Conservation (phyloP, 2,329 filamentous ascomycete genomes). For the Coniochaeta sp. region DNA sequence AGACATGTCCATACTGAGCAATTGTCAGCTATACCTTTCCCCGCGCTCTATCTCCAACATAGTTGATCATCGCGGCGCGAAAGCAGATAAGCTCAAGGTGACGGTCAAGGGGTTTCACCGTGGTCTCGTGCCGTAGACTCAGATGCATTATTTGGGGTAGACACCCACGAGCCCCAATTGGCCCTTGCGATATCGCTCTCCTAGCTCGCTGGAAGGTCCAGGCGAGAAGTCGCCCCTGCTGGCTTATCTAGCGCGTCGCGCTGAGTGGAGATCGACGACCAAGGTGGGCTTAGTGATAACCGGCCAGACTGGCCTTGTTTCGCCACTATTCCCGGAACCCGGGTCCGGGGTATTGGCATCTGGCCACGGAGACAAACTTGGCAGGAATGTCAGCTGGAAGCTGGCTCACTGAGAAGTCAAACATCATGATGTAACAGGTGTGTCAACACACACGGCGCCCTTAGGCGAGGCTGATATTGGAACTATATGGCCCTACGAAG, state of each 20-base stretch:
- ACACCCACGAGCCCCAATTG: background rate
- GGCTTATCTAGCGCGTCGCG: background rate
- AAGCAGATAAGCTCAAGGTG: background rate
- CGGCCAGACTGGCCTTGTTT: background rate
- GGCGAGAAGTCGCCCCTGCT: background rate
- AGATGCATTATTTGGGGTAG: background rate
- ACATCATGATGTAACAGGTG: background rate
- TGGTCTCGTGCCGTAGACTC: background rate
- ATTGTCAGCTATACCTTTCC: background rate
- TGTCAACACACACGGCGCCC: background rate
- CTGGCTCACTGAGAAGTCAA: background rate
- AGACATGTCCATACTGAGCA: background rate
- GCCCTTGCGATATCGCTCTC: conserved; percentile 1
- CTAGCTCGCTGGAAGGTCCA: background rate
- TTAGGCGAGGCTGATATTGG: conserved; percentile 1
- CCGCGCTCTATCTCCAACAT: background rate
- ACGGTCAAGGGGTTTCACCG: background rate
- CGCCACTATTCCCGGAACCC: background rate
- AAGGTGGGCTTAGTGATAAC: background rate
- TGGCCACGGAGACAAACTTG: background rate
- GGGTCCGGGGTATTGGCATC: background rate
- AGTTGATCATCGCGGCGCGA: background rate
- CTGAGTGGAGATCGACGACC: background rate
- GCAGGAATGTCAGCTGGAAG: background rate
- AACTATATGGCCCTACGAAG: background rate